phyloP scores from a whole-genome alignment of 139 green algal genomes.

The Haematococcus lacustris region DNA sequence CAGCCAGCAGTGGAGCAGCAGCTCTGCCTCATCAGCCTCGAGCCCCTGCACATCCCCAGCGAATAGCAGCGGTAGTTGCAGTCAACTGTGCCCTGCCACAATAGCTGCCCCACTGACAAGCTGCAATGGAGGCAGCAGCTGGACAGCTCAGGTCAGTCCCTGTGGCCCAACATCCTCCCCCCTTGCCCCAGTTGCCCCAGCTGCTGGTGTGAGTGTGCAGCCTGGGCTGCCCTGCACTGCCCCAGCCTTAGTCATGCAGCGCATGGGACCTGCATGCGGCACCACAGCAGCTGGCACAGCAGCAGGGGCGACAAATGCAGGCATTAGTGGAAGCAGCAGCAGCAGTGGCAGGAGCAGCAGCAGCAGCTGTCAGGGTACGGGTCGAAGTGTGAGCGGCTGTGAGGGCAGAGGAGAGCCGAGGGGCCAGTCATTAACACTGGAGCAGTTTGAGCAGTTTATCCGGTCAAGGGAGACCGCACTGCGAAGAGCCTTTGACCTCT shows the following conservation, averaged over 20 bases:
- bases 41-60: not conserved
- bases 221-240: not conserved
- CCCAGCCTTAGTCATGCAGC: too few species aligned
- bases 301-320: not conserved
- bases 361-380: not conserved
- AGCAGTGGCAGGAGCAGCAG: not conserved
- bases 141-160: too few species aligned
- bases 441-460: not conserved
- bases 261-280: not conserved
- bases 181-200: not conserved
- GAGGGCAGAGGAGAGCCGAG: not conserved
- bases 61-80: not conserved
- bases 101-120: not conserved
- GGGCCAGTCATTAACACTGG: not conserved
- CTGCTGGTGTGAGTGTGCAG: not conserved
- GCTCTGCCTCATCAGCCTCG: not conserved
- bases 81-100: not conserved
- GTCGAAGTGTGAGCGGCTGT: not conserved
- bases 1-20: not conserved
- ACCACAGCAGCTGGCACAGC: not conserved
- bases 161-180: too few species aligned
- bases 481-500: not conserved
- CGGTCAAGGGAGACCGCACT: not conserved
- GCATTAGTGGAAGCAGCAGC: not conserved
- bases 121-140: not conserved